These are phyloP conservation scores for Cucurbita argyrosperma DNA, from an alignment of 306 rosid species.

Conservation along the genomic window DNA sequence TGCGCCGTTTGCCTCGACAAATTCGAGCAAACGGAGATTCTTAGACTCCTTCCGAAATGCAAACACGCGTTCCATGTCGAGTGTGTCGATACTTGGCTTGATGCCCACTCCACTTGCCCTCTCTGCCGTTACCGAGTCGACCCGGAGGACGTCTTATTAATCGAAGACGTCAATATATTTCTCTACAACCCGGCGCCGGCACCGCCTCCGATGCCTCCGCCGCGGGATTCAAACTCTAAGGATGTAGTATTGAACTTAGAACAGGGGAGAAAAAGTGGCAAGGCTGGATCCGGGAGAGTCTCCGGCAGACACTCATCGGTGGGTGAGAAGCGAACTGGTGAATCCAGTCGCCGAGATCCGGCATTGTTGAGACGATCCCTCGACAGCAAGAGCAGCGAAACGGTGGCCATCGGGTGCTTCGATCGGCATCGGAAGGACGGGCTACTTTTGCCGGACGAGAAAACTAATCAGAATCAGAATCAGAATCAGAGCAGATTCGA, in stretches of 20 bases:
- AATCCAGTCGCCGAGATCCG: constrained; percentile 5
- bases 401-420: constrained; percentile 21
- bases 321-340: constrained; percentile 23
- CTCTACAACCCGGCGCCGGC: not conserved
- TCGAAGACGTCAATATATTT: constrained; percentile 19
- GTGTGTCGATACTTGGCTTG: constrained; percentile 96
- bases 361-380: constrained; percentile 48
- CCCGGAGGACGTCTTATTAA: constrained; percentile 64
- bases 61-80: constrained; percentile 91
- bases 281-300: constrained; percentile 16
- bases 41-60: constrained; percentile 72
- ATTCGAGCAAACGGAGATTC: constrained; percentile 54
- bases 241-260: constrained; percentile 16
- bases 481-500: constrained; percentile 28
- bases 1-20: constrained; percentile 65
- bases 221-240: not conserved
- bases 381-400: constrained; percentile 31
- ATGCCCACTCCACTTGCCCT: constrained; percentile 94
- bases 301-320: constrained; percentile 67
- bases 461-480: not conserved
- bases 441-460: constrained; percentile 20
- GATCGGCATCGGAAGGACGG: constrained; percentile 62
- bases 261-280: not conserved
- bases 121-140: constrained; percentile 75
- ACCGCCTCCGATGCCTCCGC: not conserved